phyloP scores from a whole-genome alignment of 2,329 filamentous ascomycete genomes.

The Incumbomyces lentus region DNA sequence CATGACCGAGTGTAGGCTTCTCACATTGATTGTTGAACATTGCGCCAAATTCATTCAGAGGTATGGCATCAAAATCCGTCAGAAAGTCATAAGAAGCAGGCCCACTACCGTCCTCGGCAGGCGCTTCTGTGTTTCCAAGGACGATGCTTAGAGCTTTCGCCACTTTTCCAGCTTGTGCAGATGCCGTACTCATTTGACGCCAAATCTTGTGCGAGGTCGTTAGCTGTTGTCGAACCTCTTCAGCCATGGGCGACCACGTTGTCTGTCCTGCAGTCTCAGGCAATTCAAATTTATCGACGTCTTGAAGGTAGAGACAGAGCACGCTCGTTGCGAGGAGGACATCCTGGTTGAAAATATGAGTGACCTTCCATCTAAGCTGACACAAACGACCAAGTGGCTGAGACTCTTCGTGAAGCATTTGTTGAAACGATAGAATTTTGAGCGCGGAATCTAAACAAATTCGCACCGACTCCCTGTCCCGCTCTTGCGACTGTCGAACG shows the following conservation, averaged over 20 bases:
- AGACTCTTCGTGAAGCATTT: constrained; percentile 24
- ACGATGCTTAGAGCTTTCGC: constrained; percentile 24
- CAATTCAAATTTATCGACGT: constrained; percentile 21
- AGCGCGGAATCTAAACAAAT: constrained; percentile 22
- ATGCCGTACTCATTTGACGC: constrained; percentile 22
- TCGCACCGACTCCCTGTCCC: constrained; percentile 19
- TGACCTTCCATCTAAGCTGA: constrained; percentile 23
- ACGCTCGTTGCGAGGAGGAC: constrained; percentile 23
- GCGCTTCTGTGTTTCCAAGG: constrained; percentile 22
- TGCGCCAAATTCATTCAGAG: constrained; percentile 21
- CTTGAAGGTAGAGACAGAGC: constrained; percentile 23
- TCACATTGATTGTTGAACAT: constrained; percentile 23
- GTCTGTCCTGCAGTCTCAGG: constrained; percentile 19
- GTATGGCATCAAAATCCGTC: constrained; percentile 21
- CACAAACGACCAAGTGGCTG: constrained; percentile 22
- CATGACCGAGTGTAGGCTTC: constrained; percentile 17
- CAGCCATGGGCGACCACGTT: constrained; percentile 18
- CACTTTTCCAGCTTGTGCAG: constrained; percentile 23
- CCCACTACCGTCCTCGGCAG: constrained; percentile 15
- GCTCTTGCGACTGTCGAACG: constrained; percentile 18
- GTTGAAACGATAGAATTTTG: constrained; percentile 22
- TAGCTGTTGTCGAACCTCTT: constrained; percentile 22
- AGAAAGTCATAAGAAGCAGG: constrained; percentile 21
- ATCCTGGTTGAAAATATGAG: constrained; percentile 23
- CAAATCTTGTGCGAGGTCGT: constrained; percentile 23